Base-by-base conservation (phyloP, 179 eudicot species). In the Patellifolia procumbens region DNA sequence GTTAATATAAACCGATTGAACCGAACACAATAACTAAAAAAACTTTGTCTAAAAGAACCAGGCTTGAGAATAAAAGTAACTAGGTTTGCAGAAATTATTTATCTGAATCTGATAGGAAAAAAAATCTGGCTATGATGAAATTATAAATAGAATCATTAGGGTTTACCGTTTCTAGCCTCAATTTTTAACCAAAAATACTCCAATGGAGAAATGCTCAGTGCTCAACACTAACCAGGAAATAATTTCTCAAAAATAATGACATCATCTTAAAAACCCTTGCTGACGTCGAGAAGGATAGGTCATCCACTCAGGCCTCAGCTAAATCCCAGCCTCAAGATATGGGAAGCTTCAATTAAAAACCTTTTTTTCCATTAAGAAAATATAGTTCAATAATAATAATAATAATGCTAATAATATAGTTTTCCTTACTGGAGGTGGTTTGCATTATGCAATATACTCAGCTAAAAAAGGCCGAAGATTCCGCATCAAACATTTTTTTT, bases 221-320 rank as follows among this genome's bases (percentile, higher is more conserved):
- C 15, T 5, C 31, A 32, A 20, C n/a, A n/a, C n/a, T n/a, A n/a
- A n/a, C n/a, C n/a, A n/a, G n/a, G n/a, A n/a, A n/a, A n/a, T n/a
- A n/a, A n/a, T n/a, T n/a, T n/a, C n/a, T n/a, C n/a, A n/a, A 46
- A 32, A 46, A 12, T n/a, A 31, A 12, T 81, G 73, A 84, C 77
- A 79, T 84, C 73, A 76, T 34, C 59, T 19, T 19, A 16, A 34
- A 72, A 72, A 32, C 53, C 66, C 2, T 52, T 37, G 80, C 64
- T 62, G 55, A 81, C 87, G 87, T 81, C n/a, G 42, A 48, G 48
- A 28, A 39, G 63, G 51, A n/a, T n/a, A 68, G 35, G 63, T 72
- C 84, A 73, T 74, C 74, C 78, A 80, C 43, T 77, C 11, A 45
- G n/a, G n/a, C n/a, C n/a, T n/a, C n/a, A n/a, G n/a, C 69, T 60